phyloP scores from a whole-genome alignment of 768 basidiomycete genomes.

The Mycena kentingensis region DNA sequence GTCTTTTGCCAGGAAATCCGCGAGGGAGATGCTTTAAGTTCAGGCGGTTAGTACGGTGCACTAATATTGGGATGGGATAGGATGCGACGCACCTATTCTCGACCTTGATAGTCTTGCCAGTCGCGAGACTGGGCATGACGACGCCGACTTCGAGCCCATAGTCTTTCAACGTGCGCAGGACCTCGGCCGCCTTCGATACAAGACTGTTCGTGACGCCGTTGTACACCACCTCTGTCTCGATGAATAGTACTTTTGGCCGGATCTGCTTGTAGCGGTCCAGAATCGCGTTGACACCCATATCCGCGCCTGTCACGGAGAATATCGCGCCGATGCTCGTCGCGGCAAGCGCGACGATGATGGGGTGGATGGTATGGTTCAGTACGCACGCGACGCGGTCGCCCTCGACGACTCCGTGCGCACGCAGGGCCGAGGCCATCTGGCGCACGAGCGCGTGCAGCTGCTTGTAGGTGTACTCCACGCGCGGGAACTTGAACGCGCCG shows the following conservation, averaged over 20 bases:
- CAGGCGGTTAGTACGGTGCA: too few relatives aligned
- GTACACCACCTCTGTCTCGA: conserved; percentile 66
- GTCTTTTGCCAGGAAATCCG: conserved; percentile 50
- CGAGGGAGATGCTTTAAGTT: conserved; percentile 42
- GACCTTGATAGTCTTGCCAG: conserved; percentile 39
- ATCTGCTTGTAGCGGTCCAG: conserved; percentile 69
- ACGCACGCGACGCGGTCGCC: conserved; percentile 76
- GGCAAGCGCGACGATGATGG: conserved; percentile 64
- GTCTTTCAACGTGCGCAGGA: conserved; percentile 47
- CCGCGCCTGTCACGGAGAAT: conserved; percentile 69
- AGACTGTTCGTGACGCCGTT: conserved; percentile 59
- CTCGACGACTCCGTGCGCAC: conserved; percentile 51
- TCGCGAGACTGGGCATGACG: conserved; percentile 58
- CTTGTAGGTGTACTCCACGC: conserved; percentile 55
- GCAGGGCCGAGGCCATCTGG: conserved; percentile 56
- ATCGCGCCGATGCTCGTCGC: conserved; percentile 65
- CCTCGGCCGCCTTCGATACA: conserved; percentile 50
- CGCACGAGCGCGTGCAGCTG: conserved; percentile 56
- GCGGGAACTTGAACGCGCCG: conserved; percentile 43
- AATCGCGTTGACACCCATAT: conserved; percentile 68
- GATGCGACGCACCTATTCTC: conserved; percentile 33
- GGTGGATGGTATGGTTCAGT: conserved; percentile 59
- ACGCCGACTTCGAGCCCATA: conserved; percentile 54
- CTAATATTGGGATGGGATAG: too few relatives aligned
- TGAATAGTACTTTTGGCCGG: conserved; percentile 64